A percentile compares a stretch with the other conserved stretches of the same genome.
Conservation (phyloP, 495 filamentous ascomycete species). For the Sphaerosporella brunnea region DNA sequence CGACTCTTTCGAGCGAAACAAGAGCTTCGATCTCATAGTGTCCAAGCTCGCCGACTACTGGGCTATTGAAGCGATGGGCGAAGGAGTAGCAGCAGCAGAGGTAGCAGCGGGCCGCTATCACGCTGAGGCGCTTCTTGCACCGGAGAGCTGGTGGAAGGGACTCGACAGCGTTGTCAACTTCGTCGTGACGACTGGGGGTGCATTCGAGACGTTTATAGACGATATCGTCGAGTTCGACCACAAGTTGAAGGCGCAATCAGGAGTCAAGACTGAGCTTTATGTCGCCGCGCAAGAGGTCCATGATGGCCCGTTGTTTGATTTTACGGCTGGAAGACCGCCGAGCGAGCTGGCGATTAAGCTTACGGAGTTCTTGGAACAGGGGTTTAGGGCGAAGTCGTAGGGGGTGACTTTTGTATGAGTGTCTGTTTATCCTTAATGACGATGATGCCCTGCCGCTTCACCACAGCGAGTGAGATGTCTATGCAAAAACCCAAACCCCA, state of each 20-base stretch:
- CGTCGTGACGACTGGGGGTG: not conserved
- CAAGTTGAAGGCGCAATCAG: not conserved
- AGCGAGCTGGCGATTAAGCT: not conserved
- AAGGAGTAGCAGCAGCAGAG: not conserved
- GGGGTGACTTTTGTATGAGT: no score
- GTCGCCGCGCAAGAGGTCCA: not conserved
- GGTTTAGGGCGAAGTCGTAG: not conserved
- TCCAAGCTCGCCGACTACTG: not conserved
- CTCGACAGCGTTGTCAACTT: not conserved
- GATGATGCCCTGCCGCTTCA: no score
- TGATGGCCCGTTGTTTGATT: not conserved
- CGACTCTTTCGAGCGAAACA: not conserved
- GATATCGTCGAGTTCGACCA: not conserved
- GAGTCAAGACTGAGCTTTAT: not conserved
- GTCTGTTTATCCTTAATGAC: no score
- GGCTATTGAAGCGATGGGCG: not conserved
- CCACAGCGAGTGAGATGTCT: no score
- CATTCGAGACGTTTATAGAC: not conserved
- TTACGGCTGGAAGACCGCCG: not conserved
- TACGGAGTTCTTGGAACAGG: not conserved
- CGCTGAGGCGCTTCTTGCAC: not conserved
- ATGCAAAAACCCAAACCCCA: not conserved
- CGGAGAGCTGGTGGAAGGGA: slow-evolving; percentile 2
- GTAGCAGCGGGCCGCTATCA: not conserved
- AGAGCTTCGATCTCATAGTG: not conserved